Conservation (phyloP, 139 green algal genomes). For the Asterochloris erici region DNA sequence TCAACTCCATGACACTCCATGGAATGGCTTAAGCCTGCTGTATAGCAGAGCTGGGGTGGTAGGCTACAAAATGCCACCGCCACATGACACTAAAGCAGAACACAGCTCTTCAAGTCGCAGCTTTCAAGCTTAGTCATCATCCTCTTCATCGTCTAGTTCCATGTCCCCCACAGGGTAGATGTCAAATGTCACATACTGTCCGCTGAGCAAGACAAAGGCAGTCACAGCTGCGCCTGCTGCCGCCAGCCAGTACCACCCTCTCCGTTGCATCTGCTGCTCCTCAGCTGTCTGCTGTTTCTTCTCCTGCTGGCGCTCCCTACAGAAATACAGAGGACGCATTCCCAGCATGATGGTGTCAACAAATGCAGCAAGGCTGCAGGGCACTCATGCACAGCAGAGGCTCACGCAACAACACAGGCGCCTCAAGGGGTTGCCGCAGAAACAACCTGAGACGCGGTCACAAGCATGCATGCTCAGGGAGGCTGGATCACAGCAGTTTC, state of each 20-base stretch:
- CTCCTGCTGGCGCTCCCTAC: neutral
- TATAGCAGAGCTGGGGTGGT: neutral
- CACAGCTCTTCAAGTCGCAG: too few relatives aligned
- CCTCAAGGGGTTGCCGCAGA: too few relatives aligned
- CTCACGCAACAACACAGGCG: too few relatives aligned
- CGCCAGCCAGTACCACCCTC: slow-evolving; percentile 48
- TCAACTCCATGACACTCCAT: neutral
- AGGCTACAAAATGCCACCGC: too few relatives aligned
- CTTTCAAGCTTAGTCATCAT: neutral
- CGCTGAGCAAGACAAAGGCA: slow-evolving; percentile 48
- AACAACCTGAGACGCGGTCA: too few relatives aligned
- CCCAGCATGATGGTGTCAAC: neutral
- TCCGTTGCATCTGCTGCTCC: slow-evolving; percentile 39
- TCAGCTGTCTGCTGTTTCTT: slow-evolving; percentile 31
- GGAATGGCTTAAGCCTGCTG: neutral
- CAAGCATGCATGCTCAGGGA: too few relatives aligned
- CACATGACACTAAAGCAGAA: too few relatives aligned
- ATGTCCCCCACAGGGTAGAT: neutral
- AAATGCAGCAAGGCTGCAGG: neutral
- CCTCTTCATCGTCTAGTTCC: slow-evolving; percentile 10
- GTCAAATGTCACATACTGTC: slow-evolving; percentile 42
- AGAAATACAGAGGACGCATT: neutral
- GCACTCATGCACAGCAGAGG: slow-evolving; percentile 8
- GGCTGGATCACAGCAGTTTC: too few relatives aligned
- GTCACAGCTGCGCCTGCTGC: slow-evolving; percentile 30